A percentile compares a stretch with the other conserved stretches of the same genome.
Conservation (phyloP, 768 basidiomycete genomes). For the Kwoniella pini region DNA sequence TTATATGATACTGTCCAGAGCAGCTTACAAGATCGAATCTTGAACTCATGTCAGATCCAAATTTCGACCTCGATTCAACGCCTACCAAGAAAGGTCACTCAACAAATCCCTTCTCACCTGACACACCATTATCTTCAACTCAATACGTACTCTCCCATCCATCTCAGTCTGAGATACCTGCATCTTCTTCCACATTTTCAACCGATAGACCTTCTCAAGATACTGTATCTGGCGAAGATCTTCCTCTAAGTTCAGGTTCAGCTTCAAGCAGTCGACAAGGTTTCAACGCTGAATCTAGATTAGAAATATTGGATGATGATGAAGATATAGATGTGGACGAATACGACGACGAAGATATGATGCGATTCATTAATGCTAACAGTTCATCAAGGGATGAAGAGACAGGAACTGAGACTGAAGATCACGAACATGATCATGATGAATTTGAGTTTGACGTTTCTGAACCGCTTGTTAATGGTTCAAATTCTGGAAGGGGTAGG, state of each 20-base stretch:
- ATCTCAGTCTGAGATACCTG: no score
- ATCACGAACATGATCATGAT: constrained; percentile 12
- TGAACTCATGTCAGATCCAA: background rate
- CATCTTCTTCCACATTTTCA: no score
- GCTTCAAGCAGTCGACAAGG: background rate
- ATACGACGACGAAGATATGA: constrained; percentile 1
- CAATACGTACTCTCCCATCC: constrained; percentile 16
- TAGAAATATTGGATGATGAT: constrained; percentile 27
- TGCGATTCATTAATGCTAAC: constrained; percentile 1
- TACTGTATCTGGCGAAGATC: no score
- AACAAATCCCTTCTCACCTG: background rate
- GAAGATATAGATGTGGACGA: constrained; percentile 10
- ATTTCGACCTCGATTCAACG: background rate
- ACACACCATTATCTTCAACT: constrained; percentile 6
- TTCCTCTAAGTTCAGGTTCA: constrained; percentile 9
- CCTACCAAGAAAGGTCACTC: background rate
- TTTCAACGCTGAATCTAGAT: constrained; percentile 16
- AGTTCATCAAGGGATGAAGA: constrained; percentile 7
- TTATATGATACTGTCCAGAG: no score
- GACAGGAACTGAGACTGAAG: constrained; percentile 9
- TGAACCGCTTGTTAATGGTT: constrained; percentile 22
- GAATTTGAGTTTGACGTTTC: constrained; percentile 23
- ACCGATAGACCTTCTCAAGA: no score
- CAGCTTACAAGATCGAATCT: no score
- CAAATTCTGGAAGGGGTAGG: background rate